phyloP scores from a whole-genome alignment of 106 monocot species.

The Acorus calamus region DNA sequence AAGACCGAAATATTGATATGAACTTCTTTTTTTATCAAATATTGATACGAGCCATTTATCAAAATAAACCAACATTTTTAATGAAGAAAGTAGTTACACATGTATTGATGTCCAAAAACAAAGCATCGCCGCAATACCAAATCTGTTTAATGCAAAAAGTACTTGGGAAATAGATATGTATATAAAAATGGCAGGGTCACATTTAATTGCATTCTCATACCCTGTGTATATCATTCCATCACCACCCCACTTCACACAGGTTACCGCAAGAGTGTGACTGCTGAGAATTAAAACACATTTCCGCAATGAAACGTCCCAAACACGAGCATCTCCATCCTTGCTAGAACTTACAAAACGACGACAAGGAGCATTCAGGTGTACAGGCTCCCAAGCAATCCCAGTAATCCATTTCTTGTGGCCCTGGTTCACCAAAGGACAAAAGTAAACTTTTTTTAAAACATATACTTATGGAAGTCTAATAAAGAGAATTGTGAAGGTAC shows the following conservation, averaged over 20 bases:
- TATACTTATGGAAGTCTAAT: background rate
- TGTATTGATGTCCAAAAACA: no score
- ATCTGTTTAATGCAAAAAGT: no score
- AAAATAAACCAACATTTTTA: no score
- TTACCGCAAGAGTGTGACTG: slow-evolving; percentile 81
- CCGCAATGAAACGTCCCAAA: slow-evolving; percentile 76
- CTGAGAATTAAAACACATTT: slow-evolving; percentile 60
- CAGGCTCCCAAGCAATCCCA: slow-evolving; percentile 93
- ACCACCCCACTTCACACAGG: slow-evolving; percentile 98
- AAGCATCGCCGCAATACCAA: no score
- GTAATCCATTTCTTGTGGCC: slow-evolving; percentile 99
- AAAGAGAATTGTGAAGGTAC: background rate
- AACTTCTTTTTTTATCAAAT: no score
- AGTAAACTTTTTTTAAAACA: background rate
- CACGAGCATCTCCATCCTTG: slow-evolving; percentile 96
- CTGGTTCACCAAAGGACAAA: slow-evolving; percentile 19
- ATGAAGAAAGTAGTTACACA: no score
- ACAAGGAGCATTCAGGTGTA: slow-evolving; percentile 81
- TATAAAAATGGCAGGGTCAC: background rate
- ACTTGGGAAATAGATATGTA: background rate
- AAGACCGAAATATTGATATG: no score
- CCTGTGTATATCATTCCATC: slow-evolving; percentile 91
- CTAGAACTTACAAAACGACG: slow-evolving; percentile 95
- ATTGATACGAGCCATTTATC: no score
- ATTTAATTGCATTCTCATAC: slow-evolving; percentile 19